Base-by-base conservation (phyloP, 179 eudicot species). In the Spergularia azorica region DNA sequence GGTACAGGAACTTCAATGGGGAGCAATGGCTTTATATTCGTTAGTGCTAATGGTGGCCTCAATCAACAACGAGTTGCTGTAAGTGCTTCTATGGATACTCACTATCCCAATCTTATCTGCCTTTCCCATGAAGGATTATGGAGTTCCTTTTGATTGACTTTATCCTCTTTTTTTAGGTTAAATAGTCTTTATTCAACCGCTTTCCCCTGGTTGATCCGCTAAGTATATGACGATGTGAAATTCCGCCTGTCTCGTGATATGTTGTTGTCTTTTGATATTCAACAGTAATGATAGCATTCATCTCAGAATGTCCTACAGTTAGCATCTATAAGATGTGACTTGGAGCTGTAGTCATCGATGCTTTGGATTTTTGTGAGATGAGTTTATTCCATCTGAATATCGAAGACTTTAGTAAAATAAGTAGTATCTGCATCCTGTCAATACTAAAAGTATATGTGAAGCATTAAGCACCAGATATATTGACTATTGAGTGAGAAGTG, bases 1-100 rank as follows among this genome's bases (percentile, higher is more conserved):
- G 80, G 67, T 87, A 76, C 86, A 95, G 98, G 83, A 76, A 83
- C 82, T 72, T 72, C 84, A 13, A 76, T 66, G 75, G 78, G 78
- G 62, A 87, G 78, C 84, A 92, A 79, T 62, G 95, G 98, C 48
- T 92, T 57, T 77, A 82, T 95, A 77, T 67, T 93, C 77, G 89
- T 95, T 66, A 93, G 98, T 79, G 98, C 98, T 72, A 95, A 95
- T 82, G 97, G 97, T 76, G 98, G 98, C 58, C 93, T 95, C 58
- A 95, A 95, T 85, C 98, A 95, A 83, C 98, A 95, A 74, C 83
- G 97, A 80, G 97, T 95, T 77, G 97, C 97, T 66, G 97, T 95
- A 86, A 85, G 98, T 82, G 75, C 71, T 63, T 32, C 32, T 60
- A 57, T 15, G 56, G 46, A 63, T 68, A 43, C 63, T 68, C 52